Percentiles rank a stretch among this genome's conserved stretches.
phyloP scores from a whole-genome alignment of 2,329 filamentous ascomycete genomes.

The Arthroderma sp. region DNA sequence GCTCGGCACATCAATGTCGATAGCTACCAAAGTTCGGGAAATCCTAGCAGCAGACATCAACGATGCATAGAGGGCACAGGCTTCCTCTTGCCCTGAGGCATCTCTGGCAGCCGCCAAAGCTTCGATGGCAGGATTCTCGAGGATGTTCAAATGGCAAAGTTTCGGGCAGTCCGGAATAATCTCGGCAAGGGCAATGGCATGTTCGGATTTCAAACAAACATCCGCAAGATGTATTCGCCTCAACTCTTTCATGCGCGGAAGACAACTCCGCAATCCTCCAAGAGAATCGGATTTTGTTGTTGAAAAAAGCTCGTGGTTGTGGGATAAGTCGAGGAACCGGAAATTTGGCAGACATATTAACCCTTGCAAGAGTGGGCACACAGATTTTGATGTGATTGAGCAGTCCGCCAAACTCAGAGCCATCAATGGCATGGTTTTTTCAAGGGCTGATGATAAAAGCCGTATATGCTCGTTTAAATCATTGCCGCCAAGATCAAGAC shows the following conservation, averaged over 20 bases:
- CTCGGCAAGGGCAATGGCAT: conserved; percentile 82
- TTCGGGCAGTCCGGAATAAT: conserved; percentile 70
- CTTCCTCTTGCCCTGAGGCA: conserved; percentile 76
- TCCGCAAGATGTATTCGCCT: conserved; percentile 80
- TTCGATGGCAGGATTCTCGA: conserved; percentile 56
- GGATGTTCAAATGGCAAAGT: conserved; percentile 73
- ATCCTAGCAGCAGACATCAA: conserved; percentile 77
- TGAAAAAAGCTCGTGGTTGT: conserved; percentile 66
- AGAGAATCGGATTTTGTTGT: conserved; percentile 59
- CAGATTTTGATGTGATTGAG: conserved; percentile 57
- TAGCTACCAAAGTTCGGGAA: conserved; percentile 68
- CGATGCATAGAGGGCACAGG: conserved; percentile 84
- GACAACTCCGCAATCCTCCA: conserved; percentile 62
- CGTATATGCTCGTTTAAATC: conserved; percentile 45
- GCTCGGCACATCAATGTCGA: conserved; percentile 81
- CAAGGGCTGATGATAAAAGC: conserved; percentile 22
- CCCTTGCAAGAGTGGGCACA: conserved; percentile 63
- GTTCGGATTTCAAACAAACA: conserved; percentile 70
- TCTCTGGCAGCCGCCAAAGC: conserved; percentile 64
- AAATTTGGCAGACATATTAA: conserved; percentile 58
- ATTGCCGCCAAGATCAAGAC: conserved; percentile 80
- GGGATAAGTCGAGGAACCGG: conserved; percentile 81
- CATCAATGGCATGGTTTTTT: conserved; percentile 47
- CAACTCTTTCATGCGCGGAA: conserved; percentile 63
- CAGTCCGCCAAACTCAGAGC: conserved; percentile 79